These are phyloP conservation scores for Haplosporangium sp. DNA, from an alignment of 371 early-diverging fungal genomes.

Conservation along the genomic window DNA sequence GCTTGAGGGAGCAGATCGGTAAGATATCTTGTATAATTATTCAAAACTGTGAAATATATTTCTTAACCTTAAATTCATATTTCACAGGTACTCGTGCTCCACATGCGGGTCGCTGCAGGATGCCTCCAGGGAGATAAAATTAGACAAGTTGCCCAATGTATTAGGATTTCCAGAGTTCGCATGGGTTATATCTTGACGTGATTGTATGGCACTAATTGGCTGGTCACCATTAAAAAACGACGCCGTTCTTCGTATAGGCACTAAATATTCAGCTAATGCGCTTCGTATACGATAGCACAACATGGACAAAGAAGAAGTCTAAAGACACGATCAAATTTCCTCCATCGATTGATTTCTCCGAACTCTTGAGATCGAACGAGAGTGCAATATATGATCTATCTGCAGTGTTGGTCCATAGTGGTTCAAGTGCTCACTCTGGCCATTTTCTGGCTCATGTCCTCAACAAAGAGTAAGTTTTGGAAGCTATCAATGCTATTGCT, in stretches of 20 bases:
- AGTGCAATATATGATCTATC: constrained; percentile 52
- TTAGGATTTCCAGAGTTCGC: not conserved
- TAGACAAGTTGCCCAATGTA: constrained; percentile 45
- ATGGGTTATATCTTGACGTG: not conserved
- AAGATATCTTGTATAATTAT: not conserved
- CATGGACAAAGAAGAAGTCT: constrained; percentile 56
- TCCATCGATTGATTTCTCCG: constrained; percentile 39
- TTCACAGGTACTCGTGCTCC: constrained; percentile 37
- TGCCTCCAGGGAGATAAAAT: constrained; percentile 46
- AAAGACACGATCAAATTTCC: constrained; percentile 55
- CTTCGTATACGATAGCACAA: constrained; percentile 55
- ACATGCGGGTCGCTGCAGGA: constrained; percentile 48
- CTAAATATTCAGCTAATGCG: constrained; percentile 61
- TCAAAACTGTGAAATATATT: not conserved
- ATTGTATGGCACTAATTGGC: not conserved
- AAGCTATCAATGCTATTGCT: not conserved
- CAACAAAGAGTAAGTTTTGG: constrained; percentile 22
- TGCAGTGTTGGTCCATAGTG: constrained; percentile 61
- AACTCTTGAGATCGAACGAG: constrained; percentile 15
- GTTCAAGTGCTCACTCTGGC: constrained; percentile 59
- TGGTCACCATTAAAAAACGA: not conserved
- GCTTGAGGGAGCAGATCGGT: constrained; percentile 46
- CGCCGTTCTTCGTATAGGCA: constrained; percentile 25
- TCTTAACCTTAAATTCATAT: not conserved
- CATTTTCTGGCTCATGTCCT: constrained; percentile 58